Evolutionary conservation across 2,329 filamentous ascomycete genomes (phyloP).

Genomic region (Diplodia sapinea): DNA sequence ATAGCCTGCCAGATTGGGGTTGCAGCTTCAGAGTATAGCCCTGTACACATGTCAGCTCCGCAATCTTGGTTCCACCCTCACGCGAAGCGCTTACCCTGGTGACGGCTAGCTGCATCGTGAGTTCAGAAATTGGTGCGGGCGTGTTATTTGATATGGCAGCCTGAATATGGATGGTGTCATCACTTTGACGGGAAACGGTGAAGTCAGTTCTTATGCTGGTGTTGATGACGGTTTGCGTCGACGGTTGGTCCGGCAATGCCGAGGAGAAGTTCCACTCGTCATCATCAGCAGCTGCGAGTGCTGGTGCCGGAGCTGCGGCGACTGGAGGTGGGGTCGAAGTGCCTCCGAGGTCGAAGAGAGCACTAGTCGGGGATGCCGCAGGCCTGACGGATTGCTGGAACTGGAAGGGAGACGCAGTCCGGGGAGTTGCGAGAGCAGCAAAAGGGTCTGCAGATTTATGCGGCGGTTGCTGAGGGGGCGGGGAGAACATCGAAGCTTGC

Average conservation of each 20-base stretch:
- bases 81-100: conserved; percentile 70
- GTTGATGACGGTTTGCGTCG: conserved; percentile 72
- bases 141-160: conserved; percentile 87
- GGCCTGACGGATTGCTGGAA: conserved; percentile 53
- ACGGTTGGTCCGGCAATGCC: conserved; percentile 71
- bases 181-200: conserved; percentile 65
- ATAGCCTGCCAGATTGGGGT: conserved; percentile 79
- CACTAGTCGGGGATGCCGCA: conserved; percentile 39
- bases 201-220: conserved; percentile 76
- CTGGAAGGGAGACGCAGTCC: conserved; percentile 57
- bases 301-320: conserved; percentile 33
- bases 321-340: conserved; percentile 33
- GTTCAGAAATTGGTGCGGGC: conserved; percentile 70
- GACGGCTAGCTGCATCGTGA: conserved; percentile 91
- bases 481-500: conserved; percentile 47
- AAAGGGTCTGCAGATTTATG: conserved; percentile 62
- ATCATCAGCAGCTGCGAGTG: conserved; percentile 74
- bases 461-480: conserved; percentile 45
- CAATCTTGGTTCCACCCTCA: no score
- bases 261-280: conserved; percentile 97
- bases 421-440: conserved; percentile 60
- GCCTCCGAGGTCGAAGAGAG: conserved; percentile 46
- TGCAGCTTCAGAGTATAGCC: conserved; percentile 80
- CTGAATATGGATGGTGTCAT: conserved; percentile 68
- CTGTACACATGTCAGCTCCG: conserved; percentile 52